phyloP scores from a whole-genome alignment of 306 rosid genomes.

The Leucaena leucocephala region DNA sequence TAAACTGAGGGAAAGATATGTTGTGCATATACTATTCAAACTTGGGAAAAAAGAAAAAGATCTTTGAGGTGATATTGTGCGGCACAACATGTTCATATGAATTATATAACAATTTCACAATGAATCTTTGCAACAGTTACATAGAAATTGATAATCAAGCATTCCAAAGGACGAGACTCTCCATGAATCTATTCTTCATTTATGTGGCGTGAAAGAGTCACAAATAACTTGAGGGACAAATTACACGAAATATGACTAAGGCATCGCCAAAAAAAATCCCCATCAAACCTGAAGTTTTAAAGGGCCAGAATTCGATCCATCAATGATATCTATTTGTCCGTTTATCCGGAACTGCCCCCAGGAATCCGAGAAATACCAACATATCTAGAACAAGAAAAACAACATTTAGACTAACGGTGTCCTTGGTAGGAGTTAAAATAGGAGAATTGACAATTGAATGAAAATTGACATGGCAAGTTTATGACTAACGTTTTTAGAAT shows the following conservation, averaged over 20 bases:
- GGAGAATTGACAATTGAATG: background rate
- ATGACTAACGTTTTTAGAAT: background rate
- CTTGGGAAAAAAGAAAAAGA: background rate
- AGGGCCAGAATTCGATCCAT: conserved; percentile 59
- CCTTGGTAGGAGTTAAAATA: background rate
- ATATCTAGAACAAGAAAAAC: conserved; percentile 57
- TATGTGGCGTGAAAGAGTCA: background rate
- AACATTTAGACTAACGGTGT: conserved; percentile 21
- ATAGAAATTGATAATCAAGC: conserved; percentile 8
- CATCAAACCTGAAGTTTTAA: conserved; percentile 68
- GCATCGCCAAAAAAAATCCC: background rate
- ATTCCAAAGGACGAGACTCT: background rate
- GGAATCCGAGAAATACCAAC: conserved; percentile 93
- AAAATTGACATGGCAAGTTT: background rate
- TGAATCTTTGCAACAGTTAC: background rate
- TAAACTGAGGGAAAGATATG: conserved; percentile 12
- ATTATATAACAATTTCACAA: background rate
- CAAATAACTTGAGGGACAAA: background rate
- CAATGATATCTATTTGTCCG: conserved; percentile 67
- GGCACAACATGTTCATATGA: conserved; percentile 10
- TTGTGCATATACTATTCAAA: conserved; percentile 17
- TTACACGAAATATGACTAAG: conserved; percentile 17
- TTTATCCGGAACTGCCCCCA: conserved; percentile 97
- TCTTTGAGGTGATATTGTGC: background rate
- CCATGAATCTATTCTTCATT: background rate